These are phyloP conservation scores for Fusarium drepaniforme DNA, from an alignment of 2,329 filamentous ascomycete species.

Conservation along the genomic window DNA sequence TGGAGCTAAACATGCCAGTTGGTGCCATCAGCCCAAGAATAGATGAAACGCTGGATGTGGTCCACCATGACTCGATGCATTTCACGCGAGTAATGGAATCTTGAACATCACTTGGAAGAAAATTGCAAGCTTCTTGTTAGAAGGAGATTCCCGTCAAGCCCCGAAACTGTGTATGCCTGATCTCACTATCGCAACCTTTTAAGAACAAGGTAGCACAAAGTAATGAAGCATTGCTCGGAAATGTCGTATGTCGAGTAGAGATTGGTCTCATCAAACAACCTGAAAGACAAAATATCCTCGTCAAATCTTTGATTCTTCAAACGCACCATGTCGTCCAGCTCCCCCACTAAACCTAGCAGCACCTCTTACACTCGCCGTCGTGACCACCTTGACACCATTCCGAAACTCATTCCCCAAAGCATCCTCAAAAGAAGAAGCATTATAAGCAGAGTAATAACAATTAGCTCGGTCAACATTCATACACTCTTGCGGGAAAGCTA, in stretches of 20 bases:
- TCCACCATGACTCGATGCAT: neutral
- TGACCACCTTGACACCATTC: conserved; percentile 56
- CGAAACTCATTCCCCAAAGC: conserved; percentile 62
- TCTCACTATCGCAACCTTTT: neutral
- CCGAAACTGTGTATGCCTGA: neutral
- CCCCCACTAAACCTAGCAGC: conserved; percentile 26
- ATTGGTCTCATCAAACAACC: neutral
- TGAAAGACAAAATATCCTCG: too few species aligned
- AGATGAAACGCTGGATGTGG: neutral
- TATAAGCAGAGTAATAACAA: conserved; percentile 63
- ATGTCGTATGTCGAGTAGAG: neutral
- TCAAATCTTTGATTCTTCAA: conserved; percentile 2
- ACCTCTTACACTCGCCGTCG: conserved; percentile 53
- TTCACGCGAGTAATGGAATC: neutral
- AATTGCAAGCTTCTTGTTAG: neutral
- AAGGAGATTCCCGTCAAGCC: neutral
- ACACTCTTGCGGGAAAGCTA: conserved; percentile 63
- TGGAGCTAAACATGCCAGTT: neutral
- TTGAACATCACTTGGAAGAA: neutral
- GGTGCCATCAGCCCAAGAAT: neutral
- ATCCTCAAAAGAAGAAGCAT: conserved; percentile 62
- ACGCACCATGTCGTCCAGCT: conserved; percentile 8
- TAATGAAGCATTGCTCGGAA: neutral
- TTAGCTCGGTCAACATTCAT: conserved; percentile 63
- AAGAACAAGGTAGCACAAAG: neutral